A percentile compares a stretch with the other conserved stretches of the same genome.
phyloP scores from a whole-genome alignment of 2,329 filamentous ascomycete species.

The Alternaria rosae region DNA sequence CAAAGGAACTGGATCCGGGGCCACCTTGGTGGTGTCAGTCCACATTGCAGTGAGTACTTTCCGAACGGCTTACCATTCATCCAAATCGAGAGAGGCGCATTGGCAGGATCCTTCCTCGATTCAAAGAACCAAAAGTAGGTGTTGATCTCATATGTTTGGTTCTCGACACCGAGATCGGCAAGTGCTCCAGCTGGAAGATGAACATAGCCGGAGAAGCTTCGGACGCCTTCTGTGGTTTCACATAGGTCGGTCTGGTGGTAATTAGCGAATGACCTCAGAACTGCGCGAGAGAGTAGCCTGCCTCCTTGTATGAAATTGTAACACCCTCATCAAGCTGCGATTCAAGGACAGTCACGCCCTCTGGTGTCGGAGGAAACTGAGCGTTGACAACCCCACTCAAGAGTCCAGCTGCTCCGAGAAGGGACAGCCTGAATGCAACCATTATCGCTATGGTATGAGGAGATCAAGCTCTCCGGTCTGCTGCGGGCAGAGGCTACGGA shows the following conservation, averaged over 20 bases:
- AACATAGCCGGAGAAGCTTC: slow-evolving; percentile 67
- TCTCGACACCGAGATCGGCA: slow-evolving; percentile 43
- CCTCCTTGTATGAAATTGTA: slow-evolving; percentile 56
- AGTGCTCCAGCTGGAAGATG: slow-evolving; percentile 60
- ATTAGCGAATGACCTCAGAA: background rate
- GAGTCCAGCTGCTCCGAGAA: slow-evolving; percentile 22
- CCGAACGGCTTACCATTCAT: slow-evolving; percentile 56
- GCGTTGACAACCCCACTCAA: slow-evolving; percentile 26
- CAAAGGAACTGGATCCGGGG: slow-evolving; percentile 59
- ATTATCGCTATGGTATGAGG: slow-evolving; percentile 9
- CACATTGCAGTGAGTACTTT: background rate
- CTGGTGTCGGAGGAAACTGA: slow-evolving; percentile 52
- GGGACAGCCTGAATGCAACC: slow-evolving; percentile 10
- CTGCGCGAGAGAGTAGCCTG: slow-evolving; percentile 7
- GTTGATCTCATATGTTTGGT: slow-evolving; percentile 57
- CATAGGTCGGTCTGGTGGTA: slow-evolving; percentile 56
- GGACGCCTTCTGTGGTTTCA: slow-evolving; percentile 64
- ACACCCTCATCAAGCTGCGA: slow-evolving; percentile 52
- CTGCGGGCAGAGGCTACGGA: background rate
- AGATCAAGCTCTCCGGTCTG: background rate
- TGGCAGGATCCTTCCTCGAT: slow-evolving; percentile 61
- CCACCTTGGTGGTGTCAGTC: slow-evolving; percentile 49
- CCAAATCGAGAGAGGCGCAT: slow-evolving; percentile 66
- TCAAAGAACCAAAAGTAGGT: slow-evolving; percentile 73
- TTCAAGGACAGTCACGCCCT: slow-evolving; percentile 49